phyloP scores from a whole-genome alignment of 352 stramenopile species.

The Pythium diclinum region DNA sequence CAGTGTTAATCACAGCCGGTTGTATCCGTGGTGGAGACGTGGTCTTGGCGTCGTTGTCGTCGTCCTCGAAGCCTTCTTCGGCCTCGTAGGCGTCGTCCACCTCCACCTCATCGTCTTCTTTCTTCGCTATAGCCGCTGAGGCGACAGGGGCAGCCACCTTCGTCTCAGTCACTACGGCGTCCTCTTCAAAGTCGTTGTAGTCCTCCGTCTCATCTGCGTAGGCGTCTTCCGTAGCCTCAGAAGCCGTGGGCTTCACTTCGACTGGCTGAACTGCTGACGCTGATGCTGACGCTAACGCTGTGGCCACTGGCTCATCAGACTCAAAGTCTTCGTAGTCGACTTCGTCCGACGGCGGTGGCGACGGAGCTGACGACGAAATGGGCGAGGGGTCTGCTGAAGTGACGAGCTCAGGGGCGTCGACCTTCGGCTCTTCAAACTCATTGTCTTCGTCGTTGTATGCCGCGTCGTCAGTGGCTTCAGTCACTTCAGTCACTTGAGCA shows the following conservation, averaged over 20 bases:
- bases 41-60: constrained; percentile 35
- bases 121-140: background rate
- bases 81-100: constrained; percentile 37
- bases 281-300: background rate
- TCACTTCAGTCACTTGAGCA: background rate
- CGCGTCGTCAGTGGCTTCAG: constrained; percentile 9
- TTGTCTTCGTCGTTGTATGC: constrained; percentile 18
- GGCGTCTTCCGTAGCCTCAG: background rate
- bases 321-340: constrained; percentile 36
- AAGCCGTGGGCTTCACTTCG: background rate
- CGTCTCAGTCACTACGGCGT: background rate
- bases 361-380: background rate
- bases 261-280: background rate
- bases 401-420: background rate
- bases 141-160: background rate
- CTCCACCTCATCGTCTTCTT: constrained; percentile 20
- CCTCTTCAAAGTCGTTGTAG: constrained; percentile 21
- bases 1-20: background rate
- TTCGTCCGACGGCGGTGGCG: constrained; percentile 13
- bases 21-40: constrained; percentile 15
- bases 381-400: background rate
- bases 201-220: constrained; percentile 13
- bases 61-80: constrained; percentile 46
- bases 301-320: constrained; percentile 20
- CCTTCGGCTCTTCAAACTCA: constrained; percentile 9